Base-by-base conservation (phyloP, 495 filamentous ascomycete species). In the Neurospora pannonica region DNA sequence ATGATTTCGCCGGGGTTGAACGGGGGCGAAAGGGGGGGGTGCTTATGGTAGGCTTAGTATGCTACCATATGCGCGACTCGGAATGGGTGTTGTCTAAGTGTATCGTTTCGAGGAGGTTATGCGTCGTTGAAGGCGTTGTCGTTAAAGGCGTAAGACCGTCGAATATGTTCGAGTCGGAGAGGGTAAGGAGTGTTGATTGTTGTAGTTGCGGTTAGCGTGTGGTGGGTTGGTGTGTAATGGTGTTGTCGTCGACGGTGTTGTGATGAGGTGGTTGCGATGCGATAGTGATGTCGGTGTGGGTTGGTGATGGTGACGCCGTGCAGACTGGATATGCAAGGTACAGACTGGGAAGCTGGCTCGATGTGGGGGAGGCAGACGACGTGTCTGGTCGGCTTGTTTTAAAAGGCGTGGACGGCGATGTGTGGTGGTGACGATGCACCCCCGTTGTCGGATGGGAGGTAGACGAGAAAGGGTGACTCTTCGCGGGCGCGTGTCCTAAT, bases 1-100 rank as follows among this genome's bases (percentile, higher is more conserved):
- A 77, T 79, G 79, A 76, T 80, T 84, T 82, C 79, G 82, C 82
- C 76, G 75, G 67, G 70, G 67, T 40, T 71, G 43, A 62, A 54
- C 31, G 62, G 74, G 38, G 75, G 76, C 80, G 79, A 78, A 79
- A 74, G 54, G 38, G 70, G 70, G 74, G 71, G 54, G 71, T 74
- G 77, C 74, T 82, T 82, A 82, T 81, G 82, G 83, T 76, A 80
- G 78, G 78, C 81, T 79, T 79, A 75, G 74, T 46, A 71, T 38
- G 19, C 81, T 76, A 82, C 81, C 81, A 80, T 81, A 78, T 46
- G 75, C 78, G 74, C 74, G 74, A 78, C 71, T 67, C 70, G n/a
- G 74, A 72, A 39, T 15, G 74, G 70, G 72, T 38, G 38, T 72
- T 46, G 39, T 40, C 70, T 69, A 48, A 37, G 67, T 71, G 21